phyloP scores from a whole-genome alignment of 2,329 filamentous ascomycete genomes.

The Aspergillus melleus region DNA sequence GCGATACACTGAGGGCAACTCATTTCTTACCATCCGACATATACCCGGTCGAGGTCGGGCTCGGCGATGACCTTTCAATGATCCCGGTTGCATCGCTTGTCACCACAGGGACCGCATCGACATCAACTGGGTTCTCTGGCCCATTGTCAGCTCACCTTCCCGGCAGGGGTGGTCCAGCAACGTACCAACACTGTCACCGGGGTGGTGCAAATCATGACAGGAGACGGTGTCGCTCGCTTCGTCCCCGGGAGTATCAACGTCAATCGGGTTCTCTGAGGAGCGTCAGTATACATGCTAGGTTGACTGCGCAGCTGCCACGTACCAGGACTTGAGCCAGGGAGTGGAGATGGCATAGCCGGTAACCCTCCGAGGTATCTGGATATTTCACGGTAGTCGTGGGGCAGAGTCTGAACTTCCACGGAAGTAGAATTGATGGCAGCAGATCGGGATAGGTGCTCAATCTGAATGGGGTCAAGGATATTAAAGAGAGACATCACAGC shows the following conservation, averaged over 20 bases:
- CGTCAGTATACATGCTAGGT: neutral
- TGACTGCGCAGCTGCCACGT: neutral
- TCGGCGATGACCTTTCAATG: neutral
- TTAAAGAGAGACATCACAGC: too few species aligned
- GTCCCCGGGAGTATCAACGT: neutral
- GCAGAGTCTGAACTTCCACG: too few species aligned
- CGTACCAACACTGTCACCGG: neutral
- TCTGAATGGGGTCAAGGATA: too few species aligned
- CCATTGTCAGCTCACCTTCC: neutral
- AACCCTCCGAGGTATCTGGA: too few species aligned
- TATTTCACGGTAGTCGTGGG: too few species aligned
- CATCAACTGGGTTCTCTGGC: conserved; percentile 1
- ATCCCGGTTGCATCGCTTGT: neutral
- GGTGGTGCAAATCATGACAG: neutral
- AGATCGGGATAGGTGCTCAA: too few species aligned
- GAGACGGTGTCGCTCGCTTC: too few species aligned
- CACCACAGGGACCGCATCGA: neutral
- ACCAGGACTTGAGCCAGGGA: neutral
- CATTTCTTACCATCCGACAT: neutral
- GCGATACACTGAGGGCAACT: neutral
- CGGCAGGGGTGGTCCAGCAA: neutral
- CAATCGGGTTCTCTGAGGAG: neutral
- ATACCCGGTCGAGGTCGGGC: neutral
- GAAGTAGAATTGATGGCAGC: too few species aligned
- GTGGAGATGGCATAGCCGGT: neutral